These are phyloP conservation scores for Salix suchowensis DNA, from an alignment of 345 rosid species.

Conservation along the genomic window DNA sequence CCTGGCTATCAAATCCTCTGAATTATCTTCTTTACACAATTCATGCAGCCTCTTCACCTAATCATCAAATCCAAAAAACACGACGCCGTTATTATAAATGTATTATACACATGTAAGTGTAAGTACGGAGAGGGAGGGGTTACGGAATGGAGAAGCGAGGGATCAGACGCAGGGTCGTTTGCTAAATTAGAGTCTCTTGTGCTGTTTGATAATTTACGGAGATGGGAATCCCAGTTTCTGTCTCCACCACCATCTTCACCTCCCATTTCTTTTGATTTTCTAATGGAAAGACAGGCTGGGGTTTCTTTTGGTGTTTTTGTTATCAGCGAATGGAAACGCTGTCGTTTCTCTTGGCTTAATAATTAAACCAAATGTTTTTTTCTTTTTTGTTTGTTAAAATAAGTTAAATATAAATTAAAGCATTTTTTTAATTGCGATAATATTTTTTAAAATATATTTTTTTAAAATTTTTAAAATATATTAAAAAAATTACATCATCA, in stretches of 20 bases:
- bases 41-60: conserved; percentile 74
- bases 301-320: too few relatives aligned
- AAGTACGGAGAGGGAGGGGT: not conserved
- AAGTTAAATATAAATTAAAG: too few relatives aligned
- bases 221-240: conserved; percentile 71
- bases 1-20: conserved; percentile 85
- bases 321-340: too few relatives aligned
- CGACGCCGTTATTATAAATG: not conserved
- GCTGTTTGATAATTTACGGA: conserved; percentile 60
- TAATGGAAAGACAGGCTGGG: too few relatives aligned
- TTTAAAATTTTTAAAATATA: too few relatives aligned
- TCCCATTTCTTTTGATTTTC: conserved; percentile 28
- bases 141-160: conserved; percentile 70
- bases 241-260: conserved; percentile 25
- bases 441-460: too few relatives aligned
- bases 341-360: too few relatives aligned
- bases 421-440: too few relatives aligned
- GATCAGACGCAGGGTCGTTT: conserved; percentile 79
- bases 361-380: too few relatives aligned
- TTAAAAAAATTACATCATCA: too few relatives aligned
- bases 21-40: conserved; percentile 60
- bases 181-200: conserved; percentile 64
- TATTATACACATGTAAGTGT: too few relatives aligned
- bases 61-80: not conserved
- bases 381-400: too few relatives aligned